These are phyloP conservation scores for Sisymbrium irio DNA, from an alignment of 345 rosid genomes.

Conservation along the genomic window DNA sequence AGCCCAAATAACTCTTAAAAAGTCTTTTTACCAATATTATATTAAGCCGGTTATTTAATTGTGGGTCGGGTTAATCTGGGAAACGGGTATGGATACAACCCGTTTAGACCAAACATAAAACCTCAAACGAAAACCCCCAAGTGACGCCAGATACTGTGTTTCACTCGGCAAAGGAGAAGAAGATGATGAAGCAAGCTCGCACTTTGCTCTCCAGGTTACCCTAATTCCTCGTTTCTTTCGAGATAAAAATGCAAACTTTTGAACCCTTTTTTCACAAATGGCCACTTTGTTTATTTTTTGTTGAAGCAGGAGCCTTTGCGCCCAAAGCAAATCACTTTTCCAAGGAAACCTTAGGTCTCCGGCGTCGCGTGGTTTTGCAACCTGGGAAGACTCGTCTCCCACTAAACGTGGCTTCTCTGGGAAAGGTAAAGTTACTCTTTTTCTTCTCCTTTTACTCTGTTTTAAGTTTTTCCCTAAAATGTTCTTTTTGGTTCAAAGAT, in stretches of 20 bases:
- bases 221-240: neutral
- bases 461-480: neutral
- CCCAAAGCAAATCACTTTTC: conserved; percentile 30
- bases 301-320: conserved; percentile 39
- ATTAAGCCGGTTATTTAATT: neutral
- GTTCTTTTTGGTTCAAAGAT: conserved; percentile 5
- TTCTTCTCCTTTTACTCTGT: neutral
- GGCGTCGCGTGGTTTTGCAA: conserved; percentile 38
- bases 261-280: neutral
- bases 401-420: conserved; percentile 32
- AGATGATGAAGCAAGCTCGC: conserved; percentile 45
- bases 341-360: conserved; percentile 25
- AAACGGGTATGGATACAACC: neutral
- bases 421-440: conserved; percentile 31
- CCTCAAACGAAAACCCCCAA: conserved; percentile 1
- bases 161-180: conserved; percentile 22
- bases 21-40: neutral
- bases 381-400: conserved; percentile 44
- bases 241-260: neutral
- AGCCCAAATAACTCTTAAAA: too few relatives aligned
- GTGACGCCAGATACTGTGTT: neutral
- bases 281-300: neutral
- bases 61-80: neutral
- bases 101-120: neutral
- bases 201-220: conserved; percentile 43